These are phyloP conservation scores for Leishmania arabica DNA, from an alignment of 208 protist species.

Conservation along the genomic window DNA sequence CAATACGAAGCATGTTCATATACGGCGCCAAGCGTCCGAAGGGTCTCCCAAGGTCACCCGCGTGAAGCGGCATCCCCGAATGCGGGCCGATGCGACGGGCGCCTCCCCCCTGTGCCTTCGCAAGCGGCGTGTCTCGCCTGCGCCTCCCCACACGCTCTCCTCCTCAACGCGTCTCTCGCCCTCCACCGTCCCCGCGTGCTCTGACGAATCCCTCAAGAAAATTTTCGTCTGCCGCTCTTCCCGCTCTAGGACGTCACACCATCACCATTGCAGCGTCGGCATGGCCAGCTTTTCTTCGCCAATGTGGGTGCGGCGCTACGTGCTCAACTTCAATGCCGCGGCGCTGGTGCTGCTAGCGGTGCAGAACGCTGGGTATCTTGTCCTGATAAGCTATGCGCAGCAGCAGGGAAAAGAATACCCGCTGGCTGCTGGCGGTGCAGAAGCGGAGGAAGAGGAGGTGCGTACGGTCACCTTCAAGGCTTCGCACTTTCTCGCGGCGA, in stretches of 20 bases:
- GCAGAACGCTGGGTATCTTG: conserved; percentile 24
- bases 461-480: neutral
- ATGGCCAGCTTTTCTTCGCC: neutral
- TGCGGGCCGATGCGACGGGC: neutral
- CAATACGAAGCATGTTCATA: neutral
- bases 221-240: neutral
- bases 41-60: neutral
- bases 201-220: neutral
- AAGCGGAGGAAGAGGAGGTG: neutral
- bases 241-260: neutral
- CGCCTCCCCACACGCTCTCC: neutral
- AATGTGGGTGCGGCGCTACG: neutral
- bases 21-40: neutral
- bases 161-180: neutral
- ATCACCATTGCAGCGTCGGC: neutral
- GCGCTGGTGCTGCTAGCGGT: conserved; percentile 17
- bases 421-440: neutral
- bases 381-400: conserved; percentile 20
- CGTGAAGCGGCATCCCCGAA: neutral
- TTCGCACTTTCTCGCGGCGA: conserved; percentile 17
- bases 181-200: neutral
- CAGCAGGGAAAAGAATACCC: neutral
- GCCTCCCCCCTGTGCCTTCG: neutral
- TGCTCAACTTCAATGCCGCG: conserved; percentile 19
- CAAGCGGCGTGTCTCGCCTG: neutral